These are phyloP conservation scores for Moniliophthora roreri DNA, from an alignment of 1,284 basidiomycete genomes.

Conservation along the genomic window DNA sequence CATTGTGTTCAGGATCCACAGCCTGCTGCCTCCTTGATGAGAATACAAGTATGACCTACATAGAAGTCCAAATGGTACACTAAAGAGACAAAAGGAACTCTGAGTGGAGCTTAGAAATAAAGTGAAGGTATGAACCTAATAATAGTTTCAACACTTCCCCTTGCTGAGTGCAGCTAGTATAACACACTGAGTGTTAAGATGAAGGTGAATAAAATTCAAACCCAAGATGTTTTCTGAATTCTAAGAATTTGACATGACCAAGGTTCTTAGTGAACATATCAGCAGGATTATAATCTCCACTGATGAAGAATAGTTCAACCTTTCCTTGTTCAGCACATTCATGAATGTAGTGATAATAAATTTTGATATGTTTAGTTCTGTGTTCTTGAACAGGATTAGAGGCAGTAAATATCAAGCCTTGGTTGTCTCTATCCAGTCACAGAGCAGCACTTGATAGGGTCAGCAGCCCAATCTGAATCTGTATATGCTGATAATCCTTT, in stretches of 20 bases:
- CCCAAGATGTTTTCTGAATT: neutral
- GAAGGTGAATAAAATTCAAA: neutral
- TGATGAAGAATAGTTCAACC: constrained; percentile 17
- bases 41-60: too few species aligned
- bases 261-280: constrained; percentile 28
- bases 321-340: constrained; percentile 24
- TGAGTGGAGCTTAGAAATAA: too few species aligned
- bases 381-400: constrained; percentile 27
- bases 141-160: too few species aligned
- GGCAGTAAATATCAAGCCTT: constrained; percentile 31
- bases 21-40: too few species aligned
- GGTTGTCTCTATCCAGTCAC: constrained; percentile 33
- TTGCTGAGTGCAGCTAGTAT: too few species aligned
- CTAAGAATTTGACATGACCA: neutral
- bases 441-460: constrained; percentile 18
- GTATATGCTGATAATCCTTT: constrained; percentile 11
- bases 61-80: too few species aligned
- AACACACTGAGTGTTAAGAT: too few species aligned
- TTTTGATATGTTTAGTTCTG: constrained; percentile 41
- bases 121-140: too few species aligned
- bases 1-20: too few species aligned
- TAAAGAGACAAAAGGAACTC: too few species aligned
- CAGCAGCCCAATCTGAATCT: constrained; percentile 29
- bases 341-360: constrained; percentile 34
- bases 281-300: constrained; percentile 22